Evolutionary conservation across 331 rosid genomes (phyloP).

Genomic region (Acacia concinna): DNA sequence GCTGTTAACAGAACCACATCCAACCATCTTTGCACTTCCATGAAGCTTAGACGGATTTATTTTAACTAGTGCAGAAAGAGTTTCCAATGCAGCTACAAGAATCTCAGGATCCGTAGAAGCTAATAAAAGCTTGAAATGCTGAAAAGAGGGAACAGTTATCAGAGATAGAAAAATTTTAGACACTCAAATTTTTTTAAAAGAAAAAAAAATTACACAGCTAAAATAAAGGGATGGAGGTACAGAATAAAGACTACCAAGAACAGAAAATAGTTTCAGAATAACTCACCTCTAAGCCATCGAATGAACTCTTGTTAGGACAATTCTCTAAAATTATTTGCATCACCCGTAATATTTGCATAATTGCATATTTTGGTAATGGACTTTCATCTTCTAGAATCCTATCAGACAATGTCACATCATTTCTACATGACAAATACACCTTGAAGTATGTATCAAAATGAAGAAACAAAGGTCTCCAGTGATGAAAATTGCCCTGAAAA

Average conservation of each 20-base stretch:
- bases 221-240: conserved; percentile 4
- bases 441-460: conserved; percentile 97
- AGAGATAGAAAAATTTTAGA: not conserved
- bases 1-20: conserved; percentile 93
- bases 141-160: conserved; percentile 36
- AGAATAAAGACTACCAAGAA: conserved; percentile 11
- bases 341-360: conserved; percentile 90
- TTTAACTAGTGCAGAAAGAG: conserved; percentile 93
- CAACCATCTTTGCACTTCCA: conserved; percentile 87
- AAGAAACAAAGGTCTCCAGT: conserved; percentile 95
- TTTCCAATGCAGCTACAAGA: conserved; percentile 84
- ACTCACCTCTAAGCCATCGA: conserved; percentile 97
- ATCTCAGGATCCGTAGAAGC: conserved; percentile 96
- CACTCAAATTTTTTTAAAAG: not conserved
- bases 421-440: conserved; percentile 80
- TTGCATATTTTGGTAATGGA: conserved; percentile 86
- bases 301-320: conserved; percentile 91
- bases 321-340: conserved; percentile 95
- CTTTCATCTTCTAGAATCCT: conserved; percentile 82
- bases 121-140: conserved; percentile 97
- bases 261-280: conserved; percentile 13
- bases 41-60: conserved; percentile 95
- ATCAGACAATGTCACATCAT: conserved; percentile 90
- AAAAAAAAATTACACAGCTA: not conserved
- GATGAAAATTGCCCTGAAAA: conserved; percentile 96